phyloP scores from a whole-genome alignment of 1,284 basidiomycete genomes.

The Stygiomarasmius scandens region DNA sequence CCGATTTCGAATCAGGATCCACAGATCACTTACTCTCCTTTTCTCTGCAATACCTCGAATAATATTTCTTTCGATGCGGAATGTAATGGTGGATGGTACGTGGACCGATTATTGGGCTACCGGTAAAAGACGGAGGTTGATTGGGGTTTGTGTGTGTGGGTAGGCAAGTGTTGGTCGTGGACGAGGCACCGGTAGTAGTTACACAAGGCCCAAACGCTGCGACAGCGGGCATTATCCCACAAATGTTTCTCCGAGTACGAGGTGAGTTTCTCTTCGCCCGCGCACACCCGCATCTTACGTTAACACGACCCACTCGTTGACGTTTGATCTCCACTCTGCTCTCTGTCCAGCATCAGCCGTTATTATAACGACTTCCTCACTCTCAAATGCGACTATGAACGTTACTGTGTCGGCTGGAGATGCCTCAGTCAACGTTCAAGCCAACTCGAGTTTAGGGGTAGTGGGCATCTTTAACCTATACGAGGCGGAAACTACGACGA shows the following conservation, averaged over 20 bases:
- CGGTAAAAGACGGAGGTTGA: constrained; percentile 14
- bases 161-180: constrained; percentile 29
- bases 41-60: constrained; percentile 41
- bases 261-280: constrained; percentile 34
- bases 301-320: too few species aligned
- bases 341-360: constrained; percentile 42
- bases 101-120: constrained; percentile 3
- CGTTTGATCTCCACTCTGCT: background rate
- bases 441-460: constrained; percentile 38
- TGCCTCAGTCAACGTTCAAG: constrained; percentile 29
- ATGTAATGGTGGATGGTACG: constrained; percentile 53
- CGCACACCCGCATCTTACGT: background rate
- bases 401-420: constrained; percentile 46
- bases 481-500: constrained; percentile 39
- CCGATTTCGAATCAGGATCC: constrained; percentile 41
- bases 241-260: constrained; percentile 55
- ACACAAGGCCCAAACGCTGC: constrained; percentile 39
- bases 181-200: constrained; percentile 33
- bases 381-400: constrained; percentile 54
- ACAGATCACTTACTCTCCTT: constrained; percentile 53
- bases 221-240: constrained; percentile 47
- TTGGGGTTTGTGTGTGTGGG: background rate
- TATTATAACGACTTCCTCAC: constrained; percentile 43
- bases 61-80: constrained; percentile 18
- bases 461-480: constrained; percentile 41